Evolutionary conservation across 1,284 basidiomycete genomes (phyloP), one percentile per base, ranked within the genome.

Genomic region (Microbotryum lychnidis-dioicae): DNA sequence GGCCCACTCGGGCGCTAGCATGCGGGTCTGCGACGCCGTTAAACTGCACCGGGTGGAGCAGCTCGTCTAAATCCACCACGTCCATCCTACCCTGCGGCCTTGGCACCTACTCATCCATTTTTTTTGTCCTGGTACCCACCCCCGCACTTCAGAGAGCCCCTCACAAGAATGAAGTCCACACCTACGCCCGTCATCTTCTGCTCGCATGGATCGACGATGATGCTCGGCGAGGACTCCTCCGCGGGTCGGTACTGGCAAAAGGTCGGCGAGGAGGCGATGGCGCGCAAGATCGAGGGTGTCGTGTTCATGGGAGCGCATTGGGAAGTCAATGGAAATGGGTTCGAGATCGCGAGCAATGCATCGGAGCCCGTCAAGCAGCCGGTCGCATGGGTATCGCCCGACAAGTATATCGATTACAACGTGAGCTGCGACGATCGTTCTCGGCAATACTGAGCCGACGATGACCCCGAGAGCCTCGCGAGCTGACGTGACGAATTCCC

Each of bases 221-320:
- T 71, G 70, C 64, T 71, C 7, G 70, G 70, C 21, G 70, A 71
- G 50, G 65, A 66, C 56, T 60, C 56, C 33, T 55, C 62, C 7
- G 58, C 67, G 3, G 70, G 67, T 1, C 47, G 54, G 5, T 65
- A 60, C 57, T 71, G 70, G 70, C 56, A 69, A 42, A 31, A 57
- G 48, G 63, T 70, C 47, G 70, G 70, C 2, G 47, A 60, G 4
- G 64, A 64, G 33, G 69, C 68, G 4, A 61, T 66, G 54, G 56
- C 56, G 54, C 63, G 65, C 2, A 61, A 61, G 8, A 56, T 71
- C 27, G 58, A 68, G 48, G 63, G 70, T n/a, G 65, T 71, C 61
- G 63, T 71, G 42, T 69, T 70, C 59, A 67, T 71, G 65, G 70
- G 70, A 18, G 68, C 69, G 18, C 70, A 71, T 52, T 71, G 70